Conservation (phyloP, 805 yeast species). For the Lipomyces sp. region DNA sequence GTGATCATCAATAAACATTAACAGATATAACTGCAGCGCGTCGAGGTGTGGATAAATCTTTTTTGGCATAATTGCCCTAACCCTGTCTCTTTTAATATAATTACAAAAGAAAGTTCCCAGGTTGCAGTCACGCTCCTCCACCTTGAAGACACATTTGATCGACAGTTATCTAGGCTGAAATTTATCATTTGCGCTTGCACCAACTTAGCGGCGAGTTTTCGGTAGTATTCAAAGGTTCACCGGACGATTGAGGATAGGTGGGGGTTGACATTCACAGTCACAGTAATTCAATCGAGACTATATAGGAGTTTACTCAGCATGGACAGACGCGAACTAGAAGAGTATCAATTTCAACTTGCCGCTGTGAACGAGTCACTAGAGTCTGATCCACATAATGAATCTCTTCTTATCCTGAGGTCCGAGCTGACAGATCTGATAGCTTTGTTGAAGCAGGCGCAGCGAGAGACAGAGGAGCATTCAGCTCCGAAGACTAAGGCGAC, state of each 20-base stretch:
- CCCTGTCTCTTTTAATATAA: no score
- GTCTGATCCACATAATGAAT: slow-evolving; percentile 41
- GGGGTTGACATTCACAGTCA: neutral
- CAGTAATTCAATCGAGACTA: neutral
- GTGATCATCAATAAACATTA: neutral
- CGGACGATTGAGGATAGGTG: neutral
- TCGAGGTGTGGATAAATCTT: no score
- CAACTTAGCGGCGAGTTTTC: neutral
- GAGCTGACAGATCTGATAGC: slow-evolving; percentile 44
- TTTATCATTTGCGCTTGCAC: neutral
- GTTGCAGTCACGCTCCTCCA: no score
- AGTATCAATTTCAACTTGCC: slow-evolving; percentile 45
- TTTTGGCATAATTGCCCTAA: no score
- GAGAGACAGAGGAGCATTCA: neutral
- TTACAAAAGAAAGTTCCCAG: no score
- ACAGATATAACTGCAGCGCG: neutral
- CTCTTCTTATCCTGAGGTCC: slow-evolving; percentile 39
- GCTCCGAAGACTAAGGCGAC: neutral
- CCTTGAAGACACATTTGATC: no score
- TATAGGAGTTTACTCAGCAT: neutral
- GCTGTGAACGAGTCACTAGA: slow-evolving; percentile 41
- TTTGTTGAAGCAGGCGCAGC: slow-evolving; percentile 34
- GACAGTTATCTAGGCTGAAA: no score
- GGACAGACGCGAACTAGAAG: slow-evolving; percentile 41
- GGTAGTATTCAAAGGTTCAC: neutral